phyloP scores from a whole-genome alignment of 345 rosid species.

The Eucalyptus victrix region DNA sequence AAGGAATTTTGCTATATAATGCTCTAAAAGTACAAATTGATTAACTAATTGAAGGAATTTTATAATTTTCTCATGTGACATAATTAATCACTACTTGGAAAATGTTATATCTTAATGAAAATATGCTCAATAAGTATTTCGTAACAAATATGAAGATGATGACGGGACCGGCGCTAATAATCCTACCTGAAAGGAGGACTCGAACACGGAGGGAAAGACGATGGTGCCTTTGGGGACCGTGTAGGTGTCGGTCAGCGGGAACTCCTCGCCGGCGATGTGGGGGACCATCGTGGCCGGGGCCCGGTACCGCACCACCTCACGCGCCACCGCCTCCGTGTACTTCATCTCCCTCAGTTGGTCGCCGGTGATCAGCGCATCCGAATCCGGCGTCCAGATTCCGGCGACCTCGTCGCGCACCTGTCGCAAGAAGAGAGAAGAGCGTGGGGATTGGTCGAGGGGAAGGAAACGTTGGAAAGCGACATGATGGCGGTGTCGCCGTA shows the following conservation, averaged over 20 bases:
- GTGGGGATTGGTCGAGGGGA: background rate
- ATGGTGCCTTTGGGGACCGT: constrained; percentile 71
- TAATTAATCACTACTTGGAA: background rate
- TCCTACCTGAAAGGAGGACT: constrained; percentile 50
- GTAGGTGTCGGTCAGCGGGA: constrained; percentile 54
- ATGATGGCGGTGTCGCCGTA: background rate
- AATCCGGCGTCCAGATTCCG: constrained; percentile 65
- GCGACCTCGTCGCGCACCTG: constrained; percentile 62
- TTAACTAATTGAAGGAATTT: background rate
- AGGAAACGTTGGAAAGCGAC: background rate
- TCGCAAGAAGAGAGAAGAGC: background rate
- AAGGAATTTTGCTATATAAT: background rate
- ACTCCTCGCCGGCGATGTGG: constrained; percentile 61
- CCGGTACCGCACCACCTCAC: constrained; percentile 65
- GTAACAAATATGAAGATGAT: background rate
- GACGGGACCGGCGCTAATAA: background rate
- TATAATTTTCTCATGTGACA: background rate
- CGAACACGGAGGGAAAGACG: constrained; percentile 74
- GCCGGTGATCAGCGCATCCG: constrained; percentile 32
- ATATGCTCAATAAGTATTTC: background rate
- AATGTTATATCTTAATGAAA: background rate
- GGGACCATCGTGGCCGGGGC: constrained; percentile 86
- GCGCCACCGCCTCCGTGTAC: constrained; percentile 83
- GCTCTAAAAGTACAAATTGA: background rate
- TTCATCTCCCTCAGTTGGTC: constrained; percentile 63